Base-by-base conservation (phyloP, 208 protist genomes). In the Trypanosoma platydactyli region DNA sequence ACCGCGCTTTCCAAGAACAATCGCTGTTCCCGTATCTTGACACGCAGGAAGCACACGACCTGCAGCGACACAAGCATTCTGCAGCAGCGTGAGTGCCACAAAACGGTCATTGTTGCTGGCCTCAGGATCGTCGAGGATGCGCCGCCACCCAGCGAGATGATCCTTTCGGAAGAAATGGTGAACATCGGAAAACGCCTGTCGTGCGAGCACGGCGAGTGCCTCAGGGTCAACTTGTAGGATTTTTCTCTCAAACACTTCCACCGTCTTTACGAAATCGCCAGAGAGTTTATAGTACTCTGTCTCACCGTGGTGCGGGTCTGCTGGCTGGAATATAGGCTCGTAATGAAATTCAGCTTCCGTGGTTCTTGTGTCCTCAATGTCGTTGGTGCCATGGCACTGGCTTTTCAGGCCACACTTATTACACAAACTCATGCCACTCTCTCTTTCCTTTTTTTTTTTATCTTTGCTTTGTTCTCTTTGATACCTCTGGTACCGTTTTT, bases 1-100 rank as follows among this genome's bases (percentile, higher is more conserved):
- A 35, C 98, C 97, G 53, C 94, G 90, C 85, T 99, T 98, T 51
- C 91, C 98, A 55, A 97, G 86, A 29, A 98, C 88, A 80, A 99
- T 99, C n/a, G 95, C 96, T 50, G 97, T 99, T 67, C 97, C 97
- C 18, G 98, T 99, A 57, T 99, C 97, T 84, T 98, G 98, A 80
- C 96, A 98, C 6, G 85, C 75, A 22, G 97, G 97, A 53, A 98
- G 83, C 25, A 97, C 80, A 58, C 79, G 79, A 35, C 85, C 91
- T 6, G 95, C 64, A 24, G 97, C 97, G 61, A 99, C 94, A 69
- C 92, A 95, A 46, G 97, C 97, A 79, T 99, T 99, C 77, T 98
- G 97, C 35, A 99, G 86, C 50, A 99, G 81, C 76, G 98, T 94
- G 27, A 89, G 77, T 1, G 97, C 97, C 25, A 99, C 97, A 80